Evolutionary conservation across 1,284 basidiomycete genomes (phyloP).

Genomic region (Omphalotus olearius): DNA sequence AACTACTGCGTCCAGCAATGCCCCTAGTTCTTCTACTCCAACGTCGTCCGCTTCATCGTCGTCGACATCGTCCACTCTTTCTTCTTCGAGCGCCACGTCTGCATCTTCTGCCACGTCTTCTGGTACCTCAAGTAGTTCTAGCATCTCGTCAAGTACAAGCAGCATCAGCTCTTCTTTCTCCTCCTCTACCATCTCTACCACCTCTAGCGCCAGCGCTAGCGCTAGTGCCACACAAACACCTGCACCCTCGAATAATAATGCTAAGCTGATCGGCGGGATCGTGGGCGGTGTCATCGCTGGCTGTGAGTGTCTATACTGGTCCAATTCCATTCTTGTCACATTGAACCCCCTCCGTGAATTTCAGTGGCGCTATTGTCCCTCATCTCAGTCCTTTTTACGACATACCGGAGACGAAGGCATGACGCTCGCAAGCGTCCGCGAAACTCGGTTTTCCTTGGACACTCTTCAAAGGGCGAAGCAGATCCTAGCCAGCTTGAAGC

Average conservation of each 20-base stretch:
- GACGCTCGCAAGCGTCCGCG: slow-evolving; percentile 19
- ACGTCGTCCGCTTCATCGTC: slow-evolving; percentile 1
- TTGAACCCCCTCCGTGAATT: not conserved
- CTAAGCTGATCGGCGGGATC: slow-evolving; percentile 8
- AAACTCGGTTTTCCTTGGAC: slow-evolving; percentile 17
- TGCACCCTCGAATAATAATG: not conserved
- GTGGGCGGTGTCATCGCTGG: slow-evolving; percentile 11
- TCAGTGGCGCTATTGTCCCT: slow-evolving; percentile 2
- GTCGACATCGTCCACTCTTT: not conserved
- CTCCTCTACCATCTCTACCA: slow-evolving; percentile 9
- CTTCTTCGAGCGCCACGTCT: not conserved
- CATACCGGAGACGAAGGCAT: slow-evolving; percentile 18
- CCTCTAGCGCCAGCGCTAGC: slow-evolving; percentile 11
- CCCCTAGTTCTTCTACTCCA: slow-evolving; percentile 4
- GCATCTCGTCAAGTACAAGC: not conserved
- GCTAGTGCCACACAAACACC: slow-evolving; percentile 9
- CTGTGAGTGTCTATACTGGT: not conserved
- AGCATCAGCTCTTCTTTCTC: slow-evolving; percentile 6
- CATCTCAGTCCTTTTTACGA: slow-evolving; percentile 18
- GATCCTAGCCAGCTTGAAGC: slow-evolving; percentile 2
- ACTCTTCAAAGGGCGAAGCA: not conserved
- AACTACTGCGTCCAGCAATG: slow-evolving; percentile 2
- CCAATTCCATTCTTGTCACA: not conserved
- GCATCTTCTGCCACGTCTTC: slow-evolving; percentile 2
- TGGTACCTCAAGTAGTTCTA: slow-evolving; percentile 8